These are phyloP conservation scores for Termitomyces sp. DNA, from an alignment of 768 basidiomycete species.

Conservation along the genomic window DNA sequence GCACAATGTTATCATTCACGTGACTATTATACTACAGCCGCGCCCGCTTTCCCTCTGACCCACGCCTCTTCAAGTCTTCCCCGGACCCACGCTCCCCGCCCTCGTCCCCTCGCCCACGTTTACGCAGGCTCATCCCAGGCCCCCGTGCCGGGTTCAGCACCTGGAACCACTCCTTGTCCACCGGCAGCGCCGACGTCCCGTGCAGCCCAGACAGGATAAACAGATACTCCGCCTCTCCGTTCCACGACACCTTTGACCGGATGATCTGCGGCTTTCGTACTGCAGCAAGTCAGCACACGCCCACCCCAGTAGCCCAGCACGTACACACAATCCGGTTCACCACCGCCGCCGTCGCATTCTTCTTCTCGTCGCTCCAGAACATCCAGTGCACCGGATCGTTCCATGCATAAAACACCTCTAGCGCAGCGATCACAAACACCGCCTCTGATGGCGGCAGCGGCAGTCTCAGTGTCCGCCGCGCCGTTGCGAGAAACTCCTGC, in stretches of 20 bases:
- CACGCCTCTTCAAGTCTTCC: too few relatives aligned
- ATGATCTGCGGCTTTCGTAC: conserved; percentile 35
- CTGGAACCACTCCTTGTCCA: conserved; percentile 27
- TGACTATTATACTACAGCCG: too few relatives aligned
- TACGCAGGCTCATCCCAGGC: conserved; percentile 25
- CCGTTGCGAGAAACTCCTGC: conserved; percentile 37
- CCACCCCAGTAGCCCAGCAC: conserved; percentile 18
- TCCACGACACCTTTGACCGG: conserved; percentile 36
- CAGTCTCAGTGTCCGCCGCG: conserved; percentile 32
- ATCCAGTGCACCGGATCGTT: conserved; percentile 54
- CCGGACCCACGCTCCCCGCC: too few relatives aligned
- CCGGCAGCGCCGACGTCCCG: conserved; percentile 23
- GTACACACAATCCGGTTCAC: conserved; percentile 51
- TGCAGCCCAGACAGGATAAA: conserved; percentile 29
- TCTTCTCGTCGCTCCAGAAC: conserved; percentile 55
- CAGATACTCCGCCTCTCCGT: conserved; percentile 34
- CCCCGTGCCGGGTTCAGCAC: conserved; percentile 26
- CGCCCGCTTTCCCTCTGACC: too few relatives aligned
- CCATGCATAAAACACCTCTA: conserved; percentile 51
- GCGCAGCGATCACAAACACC: conserved; percentile 53
- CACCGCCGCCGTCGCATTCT: conserved; percentile 40
- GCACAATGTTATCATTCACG: too few relatives aligned
- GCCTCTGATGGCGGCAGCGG: conserved; percentile 34
- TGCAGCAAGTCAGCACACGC: conserved; percentile 11
- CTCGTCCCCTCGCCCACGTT: conserved; percentile 19